Percentiles rank a stretch among this genome's conserved stretches.
Conservation (phyloP, 495 filamentous ascomycete species). For the Lentithecium fluviatile region DNA sequence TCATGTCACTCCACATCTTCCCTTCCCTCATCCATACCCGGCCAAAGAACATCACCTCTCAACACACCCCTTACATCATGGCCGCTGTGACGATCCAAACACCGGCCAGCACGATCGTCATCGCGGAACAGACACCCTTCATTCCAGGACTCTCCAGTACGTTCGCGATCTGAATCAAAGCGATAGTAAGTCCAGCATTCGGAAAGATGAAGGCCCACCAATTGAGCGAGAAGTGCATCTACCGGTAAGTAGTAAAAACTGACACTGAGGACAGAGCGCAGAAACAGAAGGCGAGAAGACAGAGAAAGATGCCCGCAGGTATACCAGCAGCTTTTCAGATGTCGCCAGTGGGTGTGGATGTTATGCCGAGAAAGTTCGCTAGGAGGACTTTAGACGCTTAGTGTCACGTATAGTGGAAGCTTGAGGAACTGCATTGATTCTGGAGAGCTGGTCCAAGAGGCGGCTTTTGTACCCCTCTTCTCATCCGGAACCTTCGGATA, state of each 20-base stretch:
- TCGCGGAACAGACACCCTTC: slow-evolving; percentile 48
- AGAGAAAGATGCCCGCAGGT: slow-evolving; percentile 51
- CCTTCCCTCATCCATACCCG: slow-evolving; percentile 19
- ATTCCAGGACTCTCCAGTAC: slow-evolving; percentile 45
- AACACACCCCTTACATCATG: slow-evolving; percentile 48
- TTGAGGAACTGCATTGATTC: too few species aligned
- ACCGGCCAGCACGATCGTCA: slow-evolving; percentile 55
- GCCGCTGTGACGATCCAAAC: slow-evolving; percentile 58
- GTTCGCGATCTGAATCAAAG: slow-evolving; percentile 47
- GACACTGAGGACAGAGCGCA: slow-evolving; percentile 59
- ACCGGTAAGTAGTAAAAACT: slow-evolving; percentile 51
- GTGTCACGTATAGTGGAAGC: too few species aligned
- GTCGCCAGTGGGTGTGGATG: not conserved
- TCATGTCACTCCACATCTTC: slow-evolving; percentile 1
- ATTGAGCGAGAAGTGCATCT: slow-evolving; percentile 52
- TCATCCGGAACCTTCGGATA: too few species aligned
- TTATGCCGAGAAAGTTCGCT: not conserved
- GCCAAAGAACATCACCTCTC: slow-evolving; percentile 5
- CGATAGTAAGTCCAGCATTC: slow-evolving; percentile 54
- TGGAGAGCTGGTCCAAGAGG: too few species aligned
- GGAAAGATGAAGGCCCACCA: slow-evolving; percentile 61
- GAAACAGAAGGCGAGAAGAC: slow-evolving; percentile 9
- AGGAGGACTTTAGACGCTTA: not conserved
- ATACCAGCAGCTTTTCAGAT: not conserved
- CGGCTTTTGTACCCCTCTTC: too few species aligned